phyloP scores from a whole-genome alignment of 2,329 filamentous ascomycete species.

The Paraconiothyrium sp. region DNA sequence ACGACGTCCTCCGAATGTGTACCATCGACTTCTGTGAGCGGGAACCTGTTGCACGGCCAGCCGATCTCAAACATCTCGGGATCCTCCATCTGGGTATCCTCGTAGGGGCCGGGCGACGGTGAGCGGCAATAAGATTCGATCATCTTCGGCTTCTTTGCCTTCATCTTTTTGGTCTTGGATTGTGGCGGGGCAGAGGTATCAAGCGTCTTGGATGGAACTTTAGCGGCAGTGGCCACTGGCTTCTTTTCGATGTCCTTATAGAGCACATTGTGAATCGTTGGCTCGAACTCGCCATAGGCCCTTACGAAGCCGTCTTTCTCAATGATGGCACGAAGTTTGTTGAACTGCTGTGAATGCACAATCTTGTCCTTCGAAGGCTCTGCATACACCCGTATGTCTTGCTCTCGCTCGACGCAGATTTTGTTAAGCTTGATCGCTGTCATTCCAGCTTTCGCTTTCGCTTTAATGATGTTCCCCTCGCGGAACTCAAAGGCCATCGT shows the following conservation, averaged over 20 bases:
- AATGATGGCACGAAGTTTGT: neutral
- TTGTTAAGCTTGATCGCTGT: slow-evolving; percentile 22
- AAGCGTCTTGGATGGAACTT: too few species aligned
- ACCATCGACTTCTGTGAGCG: neutral
- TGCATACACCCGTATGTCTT: neutral
- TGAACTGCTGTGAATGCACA: slow-evolving; percentile 10
- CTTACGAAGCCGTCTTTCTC: neutral
- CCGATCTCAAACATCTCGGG: neutral
- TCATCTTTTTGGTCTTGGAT: neutral
- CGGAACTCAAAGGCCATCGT: slow-evolving; percentile 11
- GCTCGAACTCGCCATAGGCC: neutral
- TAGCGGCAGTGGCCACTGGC: neutral
- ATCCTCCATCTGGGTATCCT: neutral
- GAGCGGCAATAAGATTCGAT: slow-evolving; percentile 5
- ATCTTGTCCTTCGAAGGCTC: neutral
- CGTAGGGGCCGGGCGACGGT: neutral
- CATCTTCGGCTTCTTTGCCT: neutral
- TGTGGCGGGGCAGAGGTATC: neutral
- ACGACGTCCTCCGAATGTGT: neutral
- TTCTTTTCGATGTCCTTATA: neutral
- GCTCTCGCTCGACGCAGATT: neutral
- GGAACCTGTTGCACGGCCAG: neutral
- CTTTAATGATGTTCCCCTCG: slow-evolving; percentile 19
- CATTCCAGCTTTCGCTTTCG: slow-evolving; percentile 26
- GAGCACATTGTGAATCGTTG: slow-evolving; percentile 5